Base-by-base conservation (phyloP, 352 stramenopile species). In the Paralagenidium karlingii region DNA sequence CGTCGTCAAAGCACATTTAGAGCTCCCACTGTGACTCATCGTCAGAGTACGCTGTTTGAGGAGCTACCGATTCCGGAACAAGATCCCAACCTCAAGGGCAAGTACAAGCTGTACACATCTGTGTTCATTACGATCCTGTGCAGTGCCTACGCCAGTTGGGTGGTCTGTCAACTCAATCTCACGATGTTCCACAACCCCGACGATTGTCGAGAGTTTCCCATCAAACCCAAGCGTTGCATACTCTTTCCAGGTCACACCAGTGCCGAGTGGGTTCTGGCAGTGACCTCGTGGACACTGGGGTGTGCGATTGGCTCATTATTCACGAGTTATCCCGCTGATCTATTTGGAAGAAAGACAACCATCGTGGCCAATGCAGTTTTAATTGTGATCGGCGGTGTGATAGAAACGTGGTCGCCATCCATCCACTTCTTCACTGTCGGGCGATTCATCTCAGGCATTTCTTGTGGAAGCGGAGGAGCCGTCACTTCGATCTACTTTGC, bases 81-180 rank as follows among this genome's bases (percentile, higher is more conserved):
- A n/a, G n/a, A n/a, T n/a, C n/a, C n/a, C n/a, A n/a, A n/a, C n/a
- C n/a, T n/a, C n/a, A n/a, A n/a, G n/a, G n/a, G n/a, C n/a, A n/a
- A n/a, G n/a, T n/a, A n/a, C n/a, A n/a, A 55, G 21, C 37, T 70
- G 38, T 70, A 70, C 51, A 42, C 49, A 12, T 58, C 49, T 1
- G 53, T 65, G 19, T 20, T 60, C 29, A 45, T 68, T 45, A 60
- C 58, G 11, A 47, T 71, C 26, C 38, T 71, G 32, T 40, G 54
- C 20, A 54, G 57, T 1, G 49, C 54, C 12, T 54, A 71, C 31
- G 51, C 68, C 22, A 57, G 60, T 6, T 71, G 60, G 60, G 41
- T 65, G 25, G 53, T 68, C 24, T 49, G 56, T 29, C 60, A 71
- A 34, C 60, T 71, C 38, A 71, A 71, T 43, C 47, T 64, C 15